Evolutionary conservation across 352 stramenopile species (phyloP).

Genomic region (Globisporangium megalacanthum): DNA sequence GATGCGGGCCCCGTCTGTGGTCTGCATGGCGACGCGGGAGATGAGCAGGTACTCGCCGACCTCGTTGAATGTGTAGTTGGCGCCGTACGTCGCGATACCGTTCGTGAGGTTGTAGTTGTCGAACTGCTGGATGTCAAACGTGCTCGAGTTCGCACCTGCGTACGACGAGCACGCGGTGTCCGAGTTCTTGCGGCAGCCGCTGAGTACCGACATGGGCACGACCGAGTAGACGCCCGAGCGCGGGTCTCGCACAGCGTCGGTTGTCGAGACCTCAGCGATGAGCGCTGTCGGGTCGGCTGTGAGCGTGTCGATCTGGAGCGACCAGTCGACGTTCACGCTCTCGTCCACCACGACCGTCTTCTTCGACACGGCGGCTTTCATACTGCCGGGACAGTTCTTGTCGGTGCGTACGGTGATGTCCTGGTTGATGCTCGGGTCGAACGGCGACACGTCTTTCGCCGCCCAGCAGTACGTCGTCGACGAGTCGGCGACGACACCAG

Average conservation of each 20-base stretch:
- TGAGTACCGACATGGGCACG: conserved; percentile 69
- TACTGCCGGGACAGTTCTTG: conserved; percentile 55
- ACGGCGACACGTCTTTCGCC: conserved; percentile 43
- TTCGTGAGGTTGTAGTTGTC: conserved; percentile 63
- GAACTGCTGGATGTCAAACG: conserved; percentile 43
- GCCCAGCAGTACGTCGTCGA: conserved; percentile 78
- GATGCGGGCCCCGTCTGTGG: conserved; percentile 61
- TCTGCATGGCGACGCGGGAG: conserved; percentile 65
- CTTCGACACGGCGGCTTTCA: conserved; percentile 56
- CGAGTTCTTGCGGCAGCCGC: conserved; percentile 48
- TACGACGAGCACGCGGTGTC: conserved; percentile 60
- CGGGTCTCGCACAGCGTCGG: conserved; percentile 45
- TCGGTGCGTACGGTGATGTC: conserved; percentile 59
- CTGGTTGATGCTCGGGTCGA: conserved; percentile 45
- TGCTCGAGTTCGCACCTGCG: conserved; percentile 44
- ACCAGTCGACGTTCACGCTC: conserved; percentile 51
- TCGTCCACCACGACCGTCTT: conserved; percentile 42
- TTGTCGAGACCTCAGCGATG: conserved; percentile 61
- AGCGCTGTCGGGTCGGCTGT: conserved; percentile 44
- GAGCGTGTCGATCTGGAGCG: conserved; percentile 49
- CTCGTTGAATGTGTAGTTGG: conserved; percentile 47
- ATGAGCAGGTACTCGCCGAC: conserved; percentile 65
- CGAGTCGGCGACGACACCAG: conserved; percentile 45
- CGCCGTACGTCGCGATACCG: conserved; percentile 41
- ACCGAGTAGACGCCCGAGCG: conserved; percentile 50